Evolutionary conservation across 352 stramenopile genomes (phyloP), one percentile per base, ranked within the genome.

Genomic region (Globisporangium middletonii): DNA sequence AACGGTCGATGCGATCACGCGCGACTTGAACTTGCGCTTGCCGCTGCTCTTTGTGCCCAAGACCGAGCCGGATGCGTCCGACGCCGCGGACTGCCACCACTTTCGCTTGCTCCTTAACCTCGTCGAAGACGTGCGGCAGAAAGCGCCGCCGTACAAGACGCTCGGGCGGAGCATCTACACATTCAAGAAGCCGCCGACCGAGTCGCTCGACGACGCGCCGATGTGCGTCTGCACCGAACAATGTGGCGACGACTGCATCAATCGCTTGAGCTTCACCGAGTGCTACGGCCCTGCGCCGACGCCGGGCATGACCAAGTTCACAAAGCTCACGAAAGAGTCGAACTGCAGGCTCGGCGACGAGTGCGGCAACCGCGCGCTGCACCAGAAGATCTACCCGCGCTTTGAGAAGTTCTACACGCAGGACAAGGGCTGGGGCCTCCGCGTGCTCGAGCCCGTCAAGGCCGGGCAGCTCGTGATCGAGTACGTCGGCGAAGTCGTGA

Each of bases 401-500:
- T 92, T 92, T 53, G 62, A 89, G 35, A 73, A 73, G 28, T 91
- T 94, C 50, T 75, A 91, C 65, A 85, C 79, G 47, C 69, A 83
- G 12, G 92, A 96, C 6, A 97, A 97, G 69, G 92, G 92, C 26
- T 98, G 89, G 89, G 94, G 79, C n/a, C 69, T 98, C 11, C 75
- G 87, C 16, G 68, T 91, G 15, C 28, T 90, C 16, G 87, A 97
- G 51, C 59, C 68, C 16, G 77, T 97, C 5, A 95, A 89, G 50
- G 77, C 79, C 6, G 88, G 88, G 0, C 83, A 88, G 58, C 67
- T 98, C 27, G 89, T 98, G 26, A 94, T 96, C 56, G 94, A 98
- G 70, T 98, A 98, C 67, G 85, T 97, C 8, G 94, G 94, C 1
- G 91, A 98, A 72, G 88, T 98, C n/a, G 95, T 98, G 59, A 92